phyloP scores from a whole-genome alignment of 2,329 filamentous ascomycete species.

The Ascochyta fabae region DNA sequence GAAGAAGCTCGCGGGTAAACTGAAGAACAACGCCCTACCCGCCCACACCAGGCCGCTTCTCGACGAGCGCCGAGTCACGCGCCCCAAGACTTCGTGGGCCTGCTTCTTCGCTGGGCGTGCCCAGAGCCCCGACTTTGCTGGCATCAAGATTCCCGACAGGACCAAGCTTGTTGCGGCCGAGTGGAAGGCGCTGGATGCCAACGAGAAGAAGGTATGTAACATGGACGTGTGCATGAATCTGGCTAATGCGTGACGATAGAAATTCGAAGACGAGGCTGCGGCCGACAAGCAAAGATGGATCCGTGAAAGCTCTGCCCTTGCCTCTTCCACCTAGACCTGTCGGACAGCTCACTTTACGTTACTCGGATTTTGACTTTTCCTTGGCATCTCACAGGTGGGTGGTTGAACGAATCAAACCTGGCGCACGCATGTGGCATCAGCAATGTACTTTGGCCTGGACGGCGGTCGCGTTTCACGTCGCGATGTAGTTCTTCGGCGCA shows the following conservation, averaged over 20 bases:
- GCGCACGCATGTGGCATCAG: slow-evolving; percentile 8
- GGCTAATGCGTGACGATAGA: slow-evolving; percentile 36
- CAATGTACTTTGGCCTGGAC: slow-evolving; percentile 12
- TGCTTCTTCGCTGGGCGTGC: slow-evolving; percentile 56
- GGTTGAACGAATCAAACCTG: neutral
- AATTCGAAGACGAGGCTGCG: slow-evolving; percentile 35
- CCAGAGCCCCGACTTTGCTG: slow-evolving; percentile 58
- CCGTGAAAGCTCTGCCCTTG: neutral
- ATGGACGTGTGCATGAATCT: neutral
- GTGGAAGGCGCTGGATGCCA: slow-evolving; percentile 55
- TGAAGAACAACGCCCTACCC: slow-evolving; percentile 3
- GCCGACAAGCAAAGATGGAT: slow-evolving; percentile 40
- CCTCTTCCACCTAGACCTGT: neutral
- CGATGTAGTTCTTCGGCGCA: slow-evolving; percentile 1
- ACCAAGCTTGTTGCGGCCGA: slow-evolving; percentile 53
- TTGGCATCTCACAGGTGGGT: neutral
- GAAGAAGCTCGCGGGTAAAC: slow-evolving; percentile 18
- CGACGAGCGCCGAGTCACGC: slow-evolving; percentile 63
- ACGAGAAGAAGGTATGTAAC: slow-evolving; percentile 56
- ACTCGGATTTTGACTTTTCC: slow-evolving; percentile 5
- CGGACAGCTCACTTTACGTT: neutral
- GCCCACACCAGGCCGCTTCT: slow-evolving; percentile 45
- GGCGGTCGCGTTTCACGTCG: slow-evolving; percentile 2
- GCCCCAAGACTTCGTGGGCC: slow-evolving; percentile 47
- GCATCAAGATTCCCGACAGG: slow-evolving; percentile 52